Conservation (phyloP, 805 yeast species). For the Monosporozyma solicola region DNA sequence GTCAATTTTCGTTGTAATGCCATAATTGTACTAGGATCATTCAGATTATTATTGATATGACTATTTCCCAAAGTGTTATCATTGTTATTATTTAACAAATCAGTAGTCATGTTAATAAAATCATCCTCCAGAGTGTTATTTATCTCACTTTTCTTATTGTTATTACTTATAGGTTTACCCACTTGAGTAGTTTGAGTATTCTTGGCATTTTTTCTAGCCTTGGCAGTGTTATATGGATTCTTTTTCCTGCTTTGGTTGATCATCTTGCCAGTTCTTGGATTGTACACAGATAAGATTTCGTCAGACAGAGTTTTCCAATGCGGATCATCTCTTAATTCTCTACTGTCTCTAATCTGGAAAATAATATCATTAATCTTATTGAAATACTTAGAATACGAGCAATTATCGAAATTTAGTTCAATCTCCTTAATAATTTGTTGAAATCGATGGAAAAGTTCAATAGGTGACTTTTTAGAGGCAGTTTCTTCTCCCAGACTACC, state of each 20-base stretch:
- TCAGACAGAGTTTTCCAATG: slow-evolving; percentile 23
- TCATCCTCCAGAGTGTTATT: slow-evolving; percentile 4
- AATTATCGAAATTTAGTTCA: slow-evolving; percentile 25
- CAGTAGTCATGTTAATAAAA: slow-evolving; percentile 6
- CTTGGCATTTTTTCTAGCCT: not conserved
- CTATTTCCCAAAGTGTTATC: not conserved
- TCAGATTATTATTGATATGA: not conserved
- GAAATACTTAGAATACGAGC: slow-evolving; percentile 26
- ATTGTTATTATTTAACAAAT: slow-evolving; percentile 5
- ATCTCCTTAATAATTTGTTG: slow-evolving; percentile 29
- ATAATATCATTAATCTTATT: slow-evolving; percentile 22
- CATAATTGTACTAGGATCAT: not conserved
- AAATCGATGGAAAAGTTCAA: slow-evolving; percentile 28
- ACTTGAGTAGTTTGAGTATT: not conserved
- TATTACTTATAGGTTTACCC: not conserved
- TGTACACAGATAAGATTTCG: slow-evolving; percentile 21
- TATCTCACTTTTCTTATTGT: not conserved
- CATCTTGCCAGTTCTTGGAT: slow-evolving; percentile 23
- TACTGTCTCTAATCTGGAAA: slow-evolving; percentile 25
- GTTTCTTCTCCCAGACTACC: slow-evolving; percentile 23
- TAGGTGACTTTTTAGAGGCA: slow-evolving; percentile 28
- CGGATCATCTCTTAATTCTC: slow-evolving; percentile 21
- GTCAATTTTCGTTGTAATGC: slow-evolving; percentile 16
- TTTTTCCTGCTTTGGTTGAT: slow-evolving; percentile 16
- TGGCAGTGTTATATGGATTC: slow-evolving; percentile 3